Evolutionary conservation across 164 flowering plant species (phyloP), one percentile per base, ranked within the genome.

Genomic region (Vitis rupestris): DNA sequence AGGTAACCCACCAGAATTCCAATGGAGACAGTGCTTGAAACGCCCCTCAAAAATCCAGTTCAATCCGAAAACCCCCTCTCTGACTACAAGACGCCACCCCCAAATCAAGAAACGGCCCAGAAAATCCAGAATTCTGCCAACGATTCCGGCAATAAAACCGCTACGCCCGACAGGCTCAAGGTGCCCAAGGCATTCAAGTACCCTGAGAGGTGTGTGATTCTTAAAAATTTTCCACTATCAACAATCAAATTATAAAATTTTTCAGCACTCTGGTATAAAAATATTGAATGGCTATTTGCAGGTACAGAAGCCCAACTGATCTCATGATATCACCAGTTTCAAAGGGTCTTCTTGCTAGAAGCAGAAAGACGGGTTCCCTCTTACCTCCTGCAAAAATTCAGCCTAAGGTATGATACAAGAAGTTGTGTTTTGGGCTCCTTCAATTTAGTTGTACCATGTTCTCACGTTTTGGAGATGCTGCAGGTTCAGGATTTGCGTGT

Each of bases 261-360:
- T 37, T 37, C 5, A 37, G 44, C 44, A 37, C 4, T 37, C 44
- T 37, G 44, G 7, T 37, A 3, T 37, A 0, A 37, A 37, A 37
- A 37, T 37, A 37, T 37, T 6, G 44, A 37, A 37, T 37, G 44
- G 4, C 6, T 37, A 37, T 14, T 66, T 61, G 15, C 72, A 90
- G 93, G 85, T 91, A 89, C 60, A 85, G 68, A 61, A 92, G 95
- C 72, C 95, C 95, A 54, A 92, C 97, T 53, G 95, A 92, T 84
- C 76, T 73, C 9, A 80, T 92, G 83, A 74, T 92, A 79, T 92
- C 96, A 3, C 97, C 96, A 10, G 74, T 90, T 27, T 82, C 94
- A 0, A 92, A 77, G 79, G 87, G 90, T 19, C 79, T 92, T 64
- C 85, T 88, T 31, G 94, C 92, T 12, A 80, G 90, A 81, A 75